These are phyloP conservation scores for Yamadazyma olivae DNA, from an alignment of 805 yeast genomes.

Conservation along the genomic window DNA sequence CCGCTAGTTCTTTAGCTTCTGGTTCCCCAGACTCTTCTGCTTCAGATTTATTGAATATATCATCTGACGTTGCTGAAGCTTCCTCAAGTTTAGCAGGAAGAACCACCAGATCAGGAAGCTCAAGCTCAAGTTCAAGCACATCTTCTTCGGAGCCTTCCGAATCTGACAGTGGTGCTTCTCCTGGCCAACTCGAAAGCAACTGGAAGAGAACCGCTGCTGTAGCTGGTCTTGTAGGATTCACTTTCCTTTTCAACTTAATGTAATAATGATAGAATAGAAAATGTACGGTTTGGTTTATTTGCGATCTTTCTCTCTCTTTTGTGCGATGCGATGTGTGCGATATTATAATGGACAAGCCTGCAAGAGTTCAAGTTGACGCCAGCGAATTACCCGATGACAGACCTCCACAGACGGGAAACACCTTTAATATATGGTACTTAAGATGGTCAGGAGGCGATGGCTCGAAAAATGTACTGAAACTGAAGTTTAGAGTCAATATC, in stretches of 20 bases:
- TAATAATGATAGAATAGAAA: constrained; percentile 8
- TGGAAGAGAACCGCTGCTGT: constrained; percentile 39
- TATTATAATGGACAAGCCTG: constrained; percentile 34
- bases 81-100: constrained; percentile 6
- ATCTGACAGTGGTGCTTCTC: constrained; percentile 15
- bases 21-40: constrained; percentile 10
- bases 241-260: constrained; percentile 28
- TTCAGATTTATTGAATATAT: constrained; percentile 10
- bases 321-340: too few relatives aligned
- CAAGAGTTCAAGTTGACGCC: constrained; percentile 73
- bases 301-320: not conserved
- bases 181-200: constrained; percentile 17
- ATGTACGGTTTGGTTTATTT: not conserved
- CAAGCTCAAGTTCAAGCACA: constrained; percentile 4
- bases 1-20: constrained; percentile 9
- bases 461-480: constrained; percentile 40
- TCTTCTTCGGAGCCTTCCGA: constrained; percentile 4
- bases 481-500: constrained; percentile 60
- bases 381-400: constrained; percentile 51
- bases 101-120: constrained; percentile 7
- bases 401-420: constrained; percentile 79
- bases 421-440: constrained; percentile 83
- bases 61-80: constrained; percentile 11
- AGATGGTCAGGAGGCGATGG: constrained; percentile 83
- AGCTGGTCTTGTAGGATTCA: constrained; percentile 33